Evolutionary conservation across 495 filamentous ascomycete genomes (phyloP).

Genomic region (Recurvomyces mirabilis): DNA sequence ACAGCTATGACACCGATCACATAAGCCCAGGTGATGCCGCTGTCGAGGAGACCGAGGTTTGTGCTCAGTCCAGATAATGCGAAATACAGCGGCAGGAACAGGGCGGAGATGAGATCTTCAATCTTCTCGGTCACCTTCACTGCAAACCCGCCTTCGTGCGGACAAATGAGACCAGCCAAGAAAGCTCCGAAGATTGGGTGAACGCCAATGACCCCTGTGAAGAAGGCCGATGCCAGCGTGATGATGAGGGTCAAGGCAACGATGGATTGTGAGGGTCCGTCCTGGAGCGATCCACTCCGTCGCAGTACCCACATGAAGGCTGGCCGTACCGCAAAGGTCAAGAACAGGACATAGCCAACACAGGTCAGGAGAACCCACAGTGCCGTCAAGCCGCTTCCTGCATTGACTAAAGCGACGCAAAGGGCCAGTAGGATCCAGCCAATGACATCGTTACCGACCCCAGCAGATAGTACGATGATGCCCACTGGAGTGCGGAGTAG

Average conservation of each 20-base stretch:
- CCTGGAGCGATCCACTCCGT: conserved; percentile 66
- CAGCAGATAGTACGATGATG: conserved; percentile 82
- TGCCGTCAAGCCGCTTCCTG: conserved; percentile 69
- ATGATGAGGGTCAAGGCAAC: conserved; percentile 74
- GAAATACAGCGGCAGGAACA: conserved; percentile 95
- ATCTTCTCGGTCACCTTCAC: conserved; percentile 94
- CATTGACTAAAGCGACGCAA: conserved; percentile 89
- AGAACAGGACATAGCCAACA: conserved; percentile 64
- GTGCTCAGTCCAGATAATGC: conserved; percentile 85
- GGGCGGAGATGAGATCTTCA: conserved; percentile 75
- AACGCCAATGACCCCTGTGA: conserved; percentile 86
- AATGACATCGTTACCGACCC: conserved; percentile 89
- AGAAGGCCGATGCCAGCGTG: conserved; percentile 76
- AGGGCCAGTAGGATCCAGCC: conserved; percentile 92
- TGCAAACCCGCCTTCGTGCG: conserved; percentile 87
- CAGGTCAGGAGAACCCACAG: conserved; percentile 74
- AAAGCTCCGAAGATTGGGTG: conserved; percentile 90
- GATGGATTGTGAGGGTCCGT: conserved; percentile 81
- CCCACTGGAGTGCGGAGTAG: conserved; percentile 76
- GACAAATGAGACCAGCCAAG: conserved; percentile 80
- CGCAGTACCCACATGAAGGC: conserved; percentile 64
- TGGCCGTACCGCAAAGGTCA: conserved; percentile 66
- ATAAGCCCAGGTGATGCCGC: conserved; percentile 82
- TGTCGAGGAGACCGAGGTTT: conserved; percentile 74
- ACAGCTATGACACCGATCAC: conserved; percentile 73